phyloP scores from a whole-genome alignment of 805 yeast species.

The Naumovozyma castellii region DNA sequence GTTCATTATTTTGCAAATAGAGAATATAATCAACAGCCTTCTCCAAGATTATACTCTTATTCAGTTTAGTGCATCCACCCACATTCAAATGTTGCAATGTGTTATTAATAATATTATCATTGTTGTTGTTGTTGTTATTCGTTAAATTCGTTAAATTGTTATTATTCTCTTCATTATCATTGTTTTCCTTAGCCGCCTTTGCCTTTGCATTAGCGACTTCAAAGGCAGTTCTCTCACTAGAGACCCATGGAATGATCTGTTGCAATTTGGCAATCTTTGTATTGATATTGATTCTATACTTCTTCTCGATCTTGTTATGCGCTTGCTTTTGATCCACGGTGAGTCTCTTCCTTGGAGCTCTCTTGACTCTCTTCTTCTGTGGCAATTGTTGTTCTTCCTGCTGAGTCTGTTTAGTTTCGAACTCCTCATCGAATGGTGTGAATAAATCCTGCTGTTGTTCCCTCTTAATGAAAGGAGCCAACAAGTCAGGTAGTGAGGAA shows the following conservation, averaged over 20 bases:
- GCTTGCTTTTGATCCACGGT: conserved; percentile 57
- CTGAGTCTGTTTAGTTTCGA: too few species aligned
- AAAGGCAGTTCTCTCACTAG: conserved; percentile 52
- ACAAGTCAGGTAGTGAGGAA: background rate
- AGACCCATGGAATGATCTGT: conserved; percentile 57
- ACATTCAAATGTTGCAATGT: background rate
- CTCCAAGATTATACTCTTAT: conserved; percentile 59
- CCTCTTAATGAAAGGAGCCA: background rate
- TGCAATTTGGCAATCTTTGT: conserved; percentile 61
- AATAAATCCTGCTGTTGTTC: too few species aligned
- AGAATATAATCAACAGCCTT: conserved; percentile 56
- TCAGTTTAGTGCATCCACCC: conserved; percentile 33
- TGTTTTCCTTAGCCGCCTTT: background rate
- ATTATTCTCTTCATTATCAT: too few species aligned
- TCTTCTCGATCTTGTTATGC: conserved; percentile 62
- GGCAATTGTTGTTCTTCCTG: background rate
- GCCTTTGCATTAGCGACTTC: conserved; percentile 28
- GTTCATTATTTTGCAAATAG: conserved; percentile 42
- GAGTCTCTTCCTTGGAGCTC: conserved; percentile 44
- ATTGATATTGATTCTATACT: conserved; percentile 61
- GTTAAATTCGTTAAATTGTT: background rate
- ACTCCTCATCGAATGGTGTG: background rate
- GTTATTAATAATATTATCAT: conserved; percentile 1
- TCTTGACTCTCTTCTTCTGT: conserved; percentile 3
- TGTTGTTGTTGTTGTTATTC: background rate